Conservation (phyloP, 768 basidiomycete species). For the Lactifluus piperatus region DNA sequence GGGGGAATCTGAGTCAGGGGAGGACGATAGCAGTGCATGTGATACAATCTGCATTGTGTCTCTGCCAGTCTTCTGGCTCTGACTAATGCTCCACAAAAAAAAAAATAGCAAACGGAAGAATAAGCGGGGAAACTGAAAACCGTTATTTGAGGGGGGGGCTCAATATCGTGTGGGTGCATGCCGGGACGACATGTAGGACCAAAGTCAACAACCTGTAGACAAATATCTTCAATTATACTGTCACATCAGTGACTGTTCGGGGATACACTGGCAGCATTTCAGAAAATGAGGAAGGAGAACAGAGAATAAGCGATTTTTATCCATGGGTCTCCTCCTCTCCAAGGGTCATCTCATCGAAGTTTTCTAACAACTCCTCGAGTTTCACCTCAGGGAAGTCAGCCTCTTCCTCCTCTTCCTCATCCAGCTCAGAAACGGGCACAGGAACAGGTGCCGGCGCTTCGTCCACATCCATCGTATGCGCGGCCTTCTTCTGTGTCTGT, state of each 20-base stretch:
- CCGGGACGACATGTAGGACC: not conserved
- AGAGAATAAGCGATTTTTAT: not conserved
- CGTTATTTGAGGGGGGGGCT: not conserved
- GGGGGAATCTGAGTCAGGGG: no score
- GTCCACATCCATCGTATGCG: conserved; percentile 68
- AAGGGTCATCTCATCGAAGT: conserved; percentile 88
- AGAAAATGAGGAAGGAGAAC: not conserved
- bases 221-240: no score
- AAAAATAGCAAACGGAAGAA: not conserved
- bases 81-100: not conserved
- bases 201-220: not conserved
- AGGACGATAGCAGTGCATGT: no score
- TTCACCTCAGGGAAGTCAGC: conserved; percentile 82
- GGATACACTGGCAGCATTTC: not conserved
- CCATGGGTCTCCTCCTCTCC: conserved; percentile 30
- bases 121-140: not conserved
- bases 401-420: conserved; percentile 46
- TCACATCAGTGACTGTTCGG: not conserved
- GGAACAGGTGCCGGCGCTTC: conserved; percentile 27
- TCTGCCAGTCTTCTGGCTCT: not conserved
- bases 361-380: conserved; percentile 80
- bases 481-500: conserved; percentile 36
- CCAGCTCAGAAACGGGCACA: conserved; percentile 25
- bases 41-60: no score
- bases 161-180: not conserved